phyloP scores from a whole-genome alignment of 1,284 basidiomycete genomes.

The Cystobasidium sp. region DNA sequence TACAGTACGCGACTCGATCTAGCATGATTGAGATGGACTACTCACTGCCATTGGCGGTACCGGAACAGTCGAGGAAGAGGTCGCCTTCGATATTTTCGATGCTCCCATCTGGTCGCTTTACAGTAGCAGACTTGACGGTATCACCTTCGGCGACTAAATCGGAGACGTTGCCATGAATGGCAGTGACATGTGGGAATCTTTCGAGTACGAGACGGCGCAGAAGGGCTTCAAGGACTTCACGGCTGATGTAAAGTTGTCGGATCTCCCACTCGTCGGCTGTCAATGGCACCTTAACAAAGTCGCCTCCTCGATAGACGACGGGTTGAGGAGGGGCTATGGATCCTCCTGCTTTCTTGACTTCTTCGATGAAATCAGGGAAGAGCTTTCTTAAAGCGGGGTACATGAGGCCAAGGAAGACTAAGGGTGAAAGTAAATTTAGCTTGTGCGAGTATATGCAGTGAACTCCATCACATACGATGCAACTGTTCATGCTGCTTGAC shows the following conservation, averaged over 20 bases:
- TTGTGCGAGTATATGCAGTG: background rate
- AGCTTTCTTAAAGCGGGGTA: constrained; percentile 24
- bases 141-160: constrained; percentile 10
- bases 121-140: background rate
- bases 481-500: constrained; percentile 44
- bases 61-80: constrained; percentile 25
- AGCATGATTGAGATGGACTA: background rate
- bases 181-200: constrained; percentile 1
- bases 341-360: constrained; percentile 25
- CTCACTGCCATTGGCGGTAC: constrained; percentile 39
- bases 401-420: constrained; percentile 40
- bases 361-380: constrained; percentile 31
- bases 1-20: background rate
- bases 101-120: constrained; percentile 18
- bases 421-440: background rate
- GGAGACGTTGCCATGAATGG: constrained; percentile 28
- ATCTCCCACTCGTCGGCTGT: constrained; percentile 24
- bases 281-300: constrained; percentile 22
- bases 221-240: constrained; percentile 42
- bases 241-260: constrained; percentile 38
- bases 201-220: constrained; percentile 20
- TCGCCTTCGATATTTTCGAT: constrained; percentile 14
- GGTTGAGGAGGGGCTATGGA: constrained; percentile 26
- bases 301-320: constrained; percentile 26
- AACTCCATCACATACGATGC: constrained; percentile 13